Conservation (phyloP, 176 grass and related monocot species). For the Avena insularis region DNA sequence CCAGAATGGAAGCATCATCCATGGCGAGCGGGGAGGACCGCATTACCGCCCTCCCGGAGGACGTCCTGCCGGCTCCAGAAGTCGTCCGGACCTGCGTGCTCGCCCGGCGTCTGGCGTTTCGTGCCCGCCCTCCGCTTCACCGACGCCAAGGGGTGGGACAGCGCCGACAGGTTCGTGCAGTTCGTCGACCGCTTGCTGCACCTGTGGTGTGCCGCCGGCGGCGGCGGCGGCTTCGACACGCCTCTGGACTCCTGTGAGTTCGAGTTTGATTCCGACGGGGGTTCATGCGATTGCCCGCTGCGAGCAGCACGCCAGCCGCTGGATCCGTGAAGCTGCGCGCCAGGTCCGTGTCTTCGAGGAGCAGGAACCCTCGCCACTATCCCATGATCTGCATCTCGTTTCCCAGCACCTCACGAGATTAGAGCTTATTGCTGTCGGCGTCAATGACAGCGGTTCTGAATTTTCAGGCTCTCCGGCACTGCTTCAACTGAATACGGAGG, state of each 20-base stretch:
- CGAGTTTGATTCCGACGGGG: background rate
- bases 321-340: background rate
- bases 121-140: background rate
- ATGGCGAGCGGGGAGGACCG: constrained; percentile 30
- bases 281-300: background rate
- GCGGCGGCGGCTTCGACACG: background rate
- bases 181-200: background rate
- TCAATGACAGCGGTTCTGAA: background rate
- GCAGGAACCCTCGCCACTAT: background rate
- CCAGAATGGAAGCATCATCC: background rate
- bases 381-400: background rate
- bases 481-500: background rate
- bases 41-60: background rate
- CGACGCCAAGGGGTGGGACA: constrained; percentile 1
- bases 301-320: background rate
- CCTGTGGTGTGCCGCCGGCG: background rate
- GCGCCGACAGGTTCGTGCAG: background rate
- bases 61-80: background rate
- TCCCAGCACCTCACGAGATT: background rate
- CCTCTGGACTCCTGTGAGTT: background rate
- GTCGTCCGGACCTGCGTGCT: constrained; percentile 1
- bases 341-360: background rate
- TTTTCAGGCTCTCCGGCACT: background rate
- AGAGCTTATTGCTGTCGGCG: background rate
- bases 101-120: background rate